These are phyloP conservation scores for Nemania sp. DNA, from an alignment of 2,329 filamentous ascomycete species.

Conservation along the genomic window DNA sequence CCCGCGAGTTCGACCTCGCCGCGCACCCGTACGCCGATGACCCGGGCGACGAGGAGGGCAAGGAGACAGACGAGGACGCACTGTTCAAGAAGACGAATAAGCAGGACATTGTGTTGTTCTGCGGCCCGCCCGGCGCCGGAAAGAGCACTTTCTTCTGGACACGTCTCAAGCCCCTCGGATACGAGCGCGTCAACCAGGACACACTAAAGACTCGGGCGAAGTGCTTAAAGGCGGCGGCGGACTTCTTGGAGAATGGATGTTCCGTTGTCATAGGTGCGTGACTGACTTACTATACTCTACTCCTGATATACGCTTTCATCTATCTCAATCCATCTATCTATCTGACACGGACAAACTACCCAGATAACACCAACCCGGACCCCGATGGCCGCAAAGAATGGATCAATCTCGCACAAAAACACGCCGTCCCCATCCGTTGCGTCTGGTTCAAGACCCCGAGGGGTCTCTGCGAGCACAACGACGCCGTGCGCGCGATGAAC, in stretches of 20 bases:
- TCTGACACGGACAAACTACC: not conserved
- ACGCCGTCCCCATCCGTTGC: conserved; percentile 78
- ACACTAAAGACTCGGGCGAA: conserved; percentile 73
- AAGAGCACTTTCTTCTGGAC: conserved; percentile 92
- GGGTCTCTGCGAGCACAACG: conserved; percentile 81
- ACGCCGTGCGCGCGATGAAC: conserved; percentile 76
- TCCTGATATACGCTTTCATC: not conserved
- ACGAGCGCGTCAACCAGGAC: conserved; percentile 89
- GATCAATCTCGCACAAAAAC: conserved; percentile 72
- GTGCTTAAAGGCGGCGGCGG: conserved; percentile 72
- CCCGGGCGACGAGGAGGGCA: conserved; percentile 33
- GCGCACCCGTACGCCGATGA: conserved; percentile 53
- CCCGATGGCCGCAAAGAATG: conserved; percentile 76
- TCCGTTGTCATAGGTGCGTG: conserved; percentile 76
- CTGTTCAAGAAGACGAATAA: conserved; percentile 65
- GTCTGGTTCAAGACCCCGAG: conserved; percentile 78
- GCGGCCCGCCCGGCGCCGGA: conserved; percentile 85
- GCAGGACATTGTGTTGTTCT: conserved; percentile 80
- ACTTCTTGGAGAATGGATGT: conserved; percentile 64
- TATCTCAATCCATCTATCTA: not conserved
- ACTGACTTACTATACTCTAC: not conserved
- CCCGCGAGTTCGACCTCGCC: conserved; percentile 71
- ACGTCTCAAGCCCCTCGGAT: conserved; percentile 75
- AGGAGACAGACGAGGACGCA: conserved; percentile 37
- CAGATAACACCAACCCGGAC: conserved; percentile 97